These are phyloP conservation scores for Begonia fuchsioides DNA, from an alignment of 306 rosid genomes.

Conservation along the genomic window DNA sequence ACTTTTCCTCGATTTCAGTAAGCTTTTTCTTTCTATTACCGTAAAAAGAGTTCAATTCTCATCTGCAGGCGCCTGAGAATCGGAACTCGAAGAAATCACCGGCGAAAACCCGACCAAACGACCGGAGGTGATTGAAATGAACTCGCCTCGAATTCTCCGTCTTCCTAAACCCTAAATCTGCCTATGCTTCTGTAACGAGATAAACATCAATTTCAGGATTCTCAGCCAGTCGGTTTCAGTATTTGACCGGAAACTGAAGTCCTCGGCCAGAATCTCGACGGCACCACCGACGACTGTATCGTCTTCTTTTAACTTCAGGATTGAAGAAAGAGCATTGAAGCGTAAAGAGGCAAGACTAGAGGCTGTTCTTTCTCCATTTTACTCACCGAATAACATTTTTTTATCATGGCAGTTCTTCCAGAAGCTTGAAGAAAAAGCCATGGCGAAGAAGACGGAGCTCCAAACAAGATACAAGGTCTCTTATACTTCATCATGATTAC, in stretches of 20 bases:
- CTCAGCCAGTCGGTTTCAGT: constrained; percentile 21
- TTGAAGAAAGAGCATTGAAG: constrained; percentile 85
- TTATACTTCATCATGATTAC: background rate
- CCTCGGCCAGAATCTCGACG: constrained; percentile 31
- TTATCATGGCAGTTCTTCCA: constrained; percentile 42
- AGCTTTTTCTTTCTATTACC: background rate
- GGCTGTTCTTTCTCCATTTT: constrained; percentile 2
- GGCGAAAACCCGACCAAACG: constrained; percentile 22
- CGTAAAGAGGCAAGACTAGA: constrained; percentile 62
- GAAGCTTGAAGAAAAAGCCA: constrained; percentile 44
- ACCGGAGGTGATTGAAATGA: constrained; percentile 32
- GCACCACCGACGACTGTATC: constrained; percentile 28
- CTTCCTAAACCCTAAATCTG: no score
- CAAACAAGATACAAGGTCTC: constrained; percentile 44
- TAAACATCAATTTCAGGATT: constrained; percentile 6
- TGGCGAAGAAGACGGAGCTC: constrained; percentile 33
- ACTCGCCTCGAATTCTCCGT: background rate
- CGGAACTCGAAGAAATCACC: constrained; percentile 27
- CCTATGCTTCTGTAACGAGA: constrained; percentile 1
- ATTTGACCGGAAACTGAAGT: constrained; percentile 17
- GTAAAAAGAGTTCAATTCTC: constrained; percentile 6
- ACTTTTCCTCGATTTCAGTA: background rate
- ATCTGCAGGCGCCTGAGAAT: constrained; percentile 35
- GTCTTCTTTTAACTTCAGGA: constrained; percentile 60
- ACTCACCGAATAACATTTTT: background rate